phyloP scores from a whole-genome alignment of 352 stramenopile species.

The Phytopythium sindhum region DNA sequence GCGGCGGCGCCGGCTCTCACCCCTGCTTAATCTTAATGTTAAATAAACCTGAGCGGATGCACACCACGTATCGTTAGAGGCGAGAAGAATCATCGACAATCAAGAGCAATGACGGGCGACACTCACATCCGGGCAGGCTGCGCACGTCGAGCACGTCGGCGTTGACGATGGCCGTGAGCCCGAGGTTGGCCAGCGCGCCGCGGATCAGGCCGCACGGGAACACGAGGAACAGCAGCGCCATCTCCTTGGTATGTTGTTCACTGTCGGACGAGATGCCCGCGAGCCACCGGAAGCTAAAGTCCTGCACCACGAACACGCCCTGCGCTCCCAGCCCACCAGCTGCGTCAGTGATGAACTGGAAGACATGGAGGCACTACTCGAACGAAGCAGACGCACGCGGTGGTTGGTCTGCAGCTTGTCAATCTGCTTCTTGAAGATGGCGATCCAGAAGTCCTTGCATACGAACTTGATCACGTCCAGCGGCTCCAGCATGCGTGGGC shows the following conservation, averaged over 20 bases:
- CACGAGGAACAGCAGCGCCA: conserved; percentile 91
- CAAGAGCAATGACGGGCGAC: background rate
- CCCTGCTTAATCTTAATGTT: conserved; percentile 88
- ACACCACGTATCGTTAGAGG: background rate
- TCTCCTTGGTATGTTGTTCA: conserved; percentile 85
- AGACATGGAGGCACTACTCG: background rate
- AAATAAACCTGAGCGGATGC: conserved; percentile 76
- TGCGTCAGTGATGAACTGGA: background rate
- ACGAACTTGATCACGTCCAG: conserved; percentile 98
- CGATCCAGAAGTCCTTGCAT: conserved; percentile 98
- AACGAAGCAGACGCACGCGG: conserved; percentile 51
- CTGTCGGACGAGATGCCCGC: conserved; percentile 71
- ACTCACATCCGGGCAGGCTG: conserved; percentile 89
- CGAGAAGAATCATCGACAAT: background rate
- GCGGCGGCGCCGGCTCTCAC: conserved; percentile 25
- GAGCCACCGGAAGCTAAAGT: conserved; percentile 94
- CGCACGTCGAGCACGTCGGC: conserved; percentile 92
- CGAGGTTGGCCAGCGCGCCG: conserved; percentile 93
- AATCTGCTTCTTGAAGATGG: conserved; percentile 98
- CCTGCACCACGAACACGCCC: conserved; percentile 94
- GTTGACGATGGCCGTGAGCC: conserved; percentile 93
- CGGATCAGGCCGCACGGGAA: conserved; percentile 96
- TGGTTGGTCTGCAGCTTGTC: conserved; percentile 99
- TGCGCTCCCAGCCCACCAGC: conserved; percentile 8
- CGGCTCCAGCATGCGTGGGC: conserved; percentile 79